Conservation (phyloP, 805 yeast genomes). For the Wickerhamiella brachini region DNA sequence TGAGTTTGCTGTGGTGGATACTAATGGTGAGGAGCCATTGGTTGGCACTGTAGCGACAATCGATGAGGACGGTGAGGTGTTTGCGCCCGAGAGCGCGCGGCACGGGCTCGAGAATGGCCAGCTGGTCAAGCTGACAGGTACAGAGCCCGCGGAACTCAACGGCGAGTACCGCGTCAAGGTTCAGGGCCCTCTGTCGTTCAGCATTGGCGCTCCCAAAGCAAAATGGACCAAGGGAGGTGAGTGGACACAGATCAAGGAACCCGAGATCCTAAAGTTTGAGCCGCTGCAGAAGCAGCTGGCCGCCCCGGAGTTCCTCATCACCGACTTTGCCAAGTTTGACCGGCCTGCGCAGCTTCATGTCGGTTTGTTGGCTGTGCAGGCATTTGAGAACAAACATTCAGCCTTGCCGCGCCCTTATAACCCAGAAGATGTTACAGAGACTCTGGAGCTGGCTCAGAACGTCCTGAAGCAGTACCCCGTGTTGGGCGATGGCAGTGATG, state of each 20-base stretch:
- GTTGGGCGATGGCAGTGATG: constrained; percentile 40
- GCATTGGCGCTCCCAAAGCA: constrained; percentile 40
- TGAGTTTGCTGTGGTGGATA: constrained; percentile 64
- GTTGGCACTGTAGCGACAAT: constrained; percentile 82
- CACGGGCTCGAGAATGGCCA: constrained; percentile 92
- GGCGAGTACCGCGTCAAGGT: constrained; percentile 67
- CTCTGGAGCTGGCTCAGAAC: constrained; percentile 44
- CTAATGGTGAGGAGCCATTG: constrained; percentile 85
- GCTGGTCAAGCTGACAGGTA: constrained; percentile 73
- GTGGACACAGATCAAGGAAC: constrained; percentile 85
- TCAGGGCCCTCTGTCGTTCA: constrained; percentile 89
- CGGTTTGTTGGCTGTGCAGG: constrained; percentile 81
- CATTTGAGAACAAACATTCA: constrained; percentile 53
- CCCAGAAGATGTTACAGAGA: constrained; percentile 57
- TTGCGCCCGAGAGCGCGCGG: constrained; percentile 80
- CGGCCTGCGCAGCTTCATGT: constrained; percentile 82
- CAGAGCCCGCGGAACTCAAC: constrained; percentile 66
- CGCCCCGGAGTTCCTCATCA: constrained; percentile 63
- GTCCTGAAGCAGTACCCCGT: constrained; percentile 44
- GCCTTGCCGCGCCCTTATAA: constrained; percentile 65
- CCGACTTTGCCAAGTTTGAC: constrained; percentile 91
- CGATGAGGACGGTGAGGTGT: constrained; percentile 79
- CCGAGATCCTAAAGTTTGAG: constrained; percentile 48
- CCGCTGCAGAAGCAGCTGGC: constrained; percentile 48
- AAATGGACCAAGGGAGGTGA: constrained; percentile 71